Evolutionary conservation across 2,329 filamentous ascomycete genomes (phyloP).

Genomic region (Xylariaceae sp.): DNA sequence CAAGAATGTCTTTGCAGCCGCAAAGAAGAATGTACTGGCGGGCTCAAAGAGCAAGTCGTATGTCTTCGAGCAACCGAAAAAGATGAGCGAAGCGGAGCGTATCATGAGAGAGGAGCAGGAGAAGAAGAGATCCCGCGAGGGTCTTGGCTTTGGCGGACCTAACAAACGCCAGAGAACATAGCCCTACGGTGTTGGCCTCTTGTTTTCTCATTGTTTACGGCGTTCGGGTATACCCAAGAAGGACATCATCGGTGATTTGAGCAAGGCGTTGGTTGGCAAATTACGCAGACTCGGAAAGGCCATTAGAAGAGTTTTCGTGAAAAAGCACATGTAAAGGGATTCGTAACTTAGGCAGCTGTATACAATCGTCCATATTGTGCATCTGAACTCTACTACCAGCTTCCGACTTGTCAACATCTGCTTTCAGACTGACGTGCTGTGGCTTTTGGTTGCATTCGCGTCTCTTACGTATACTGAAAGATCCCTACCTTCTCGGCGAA

Average conservation of each 20-base stretch:
- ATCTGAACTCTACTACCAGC: too few species aligned
- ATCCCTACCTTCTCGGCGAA: too few species aligned
- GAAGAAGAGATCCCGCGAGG: conserved; percentile 58
- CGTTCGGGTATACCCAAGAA: conserved; percentile 24
- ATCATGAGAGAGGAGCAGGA: conserved; percentile 88
- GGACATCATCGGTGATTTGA: conserved; percentile 1
- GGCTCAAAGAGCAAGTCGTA: conserved; percentile 59
- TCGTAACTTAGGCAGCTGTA: too few species aligned
- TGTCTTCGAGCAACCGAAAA: conserved; percentile 65
- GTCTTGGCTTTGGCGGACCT: conserved; percentile 44
- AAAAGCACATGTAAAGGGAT: too few species aligned
- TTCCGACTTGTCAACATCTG: too few species aligned
- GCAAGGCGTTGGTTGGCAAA: conserved; percentile 7
- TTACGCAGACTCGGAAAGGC: too few species aligned
- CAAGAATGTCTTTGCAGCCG: conserved; percentile 72
- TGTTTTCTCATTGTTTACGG: conserved; percentile 22
- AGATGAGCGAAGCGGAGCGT: conserved; percentile 82
- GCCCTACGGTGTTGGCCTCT: background rate
- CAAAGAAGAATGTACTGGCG: conserved; percentile 66
- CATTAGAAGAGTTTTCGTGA: too few species aligned
- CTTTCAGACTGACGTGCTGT: too few species aligned
- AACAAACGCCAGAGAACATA: conserved; percentile 52
- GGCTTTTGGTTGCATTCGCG: too few species aligned
- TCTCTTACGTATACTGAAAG: too few species aligned
- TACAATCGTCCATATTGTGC: too few species aligned